Evolutionary conservation across 176 grass and related monocot species (phyloP).

Genomic region (Cenchrus purpureus): DNA sequence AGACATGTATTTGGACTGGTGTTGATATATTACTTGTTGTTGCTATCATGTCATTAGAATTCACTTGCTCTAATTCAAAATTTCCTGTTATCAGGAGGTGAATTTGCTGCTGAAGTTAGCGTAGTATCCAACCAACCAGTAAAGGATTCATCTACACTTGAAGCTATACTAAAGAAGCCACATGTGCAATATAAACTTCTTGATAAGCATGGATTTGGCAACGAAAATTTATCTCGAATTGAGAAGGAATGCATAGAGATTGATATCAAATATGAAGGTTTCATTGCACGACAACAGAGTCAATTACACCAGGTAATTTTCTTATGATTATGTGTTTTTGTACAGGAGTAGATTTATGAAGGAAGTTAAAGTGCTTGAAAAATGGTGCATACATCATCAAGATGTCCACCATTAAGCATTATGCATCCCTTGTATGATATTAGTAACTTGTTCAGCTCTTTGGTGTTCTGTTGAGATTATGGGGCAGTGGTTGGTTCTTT

Average conservation of each 20-base stretch:
- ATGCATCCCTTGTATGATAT: neutral
- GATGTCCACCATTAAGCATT: neutral
- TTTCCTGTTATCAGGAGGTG: constrained; percentile 54
- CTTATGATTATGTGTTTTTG: constrained; percentile 13
- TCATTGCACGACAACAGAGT: constrained; percentile 78
- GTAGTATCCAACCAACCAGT: constrained; percentile 79
- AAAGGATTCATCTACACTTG: constrained; percentile 74
- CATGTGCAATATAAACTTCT: constrained; percentile 94
- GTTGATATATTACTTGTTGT: neutral
- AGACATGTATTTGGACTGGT: neutral
- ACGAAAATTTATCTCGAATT: constrained; percentile 66
- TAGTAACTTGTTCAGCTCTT: neutral
- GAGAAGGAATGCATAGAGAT: constrained; percentile 99
- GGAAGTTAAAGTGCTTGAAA: constrained; percentile 4
- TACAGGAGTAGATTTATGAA: constrained; percentile 14
- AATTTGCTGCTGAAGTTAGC: constrained; percentile 77
- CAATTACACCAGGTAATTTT: constrained; percentile 87
- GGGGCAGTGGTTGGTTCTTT: neutral
- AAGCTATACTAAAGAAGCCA: constrained; percentile 90
- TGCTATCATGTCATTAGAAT: constrained; percentile 1
- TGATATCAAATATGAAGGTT: constrained; percentile 95
- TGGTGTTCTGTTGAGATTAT: constrained; percentile 7
- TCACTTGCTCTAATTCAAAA: neutral
- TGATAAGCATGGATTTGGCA: constrained; percentile 87
- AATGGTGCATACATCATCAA: neutral